Conservation (phyloP, 2,329 filamentous ascomycete species). For the Sporothrix schenckii region DNA sequence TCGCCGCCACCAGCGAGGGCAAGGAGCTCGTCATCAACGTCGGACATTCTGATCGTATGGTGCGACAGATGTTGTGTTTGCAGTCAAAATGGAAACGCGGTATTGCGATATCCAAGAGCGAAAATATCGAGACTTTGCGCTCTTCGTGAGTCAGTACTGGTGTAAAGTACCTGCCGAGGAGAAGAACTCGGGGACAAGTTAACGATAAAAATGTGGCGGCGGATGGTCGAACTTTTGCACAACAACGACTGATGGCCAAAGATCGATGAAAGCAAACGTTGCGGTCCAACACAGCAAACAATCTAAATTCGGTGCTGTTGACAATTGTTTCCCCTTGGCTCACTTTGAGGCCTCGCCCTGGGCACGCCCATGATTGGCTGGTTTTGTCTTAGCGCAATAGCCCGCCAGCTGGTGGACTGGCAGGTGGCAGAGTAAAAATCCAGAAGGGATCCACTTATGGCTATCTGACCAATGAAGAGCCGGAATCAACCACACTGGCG, state of each 20-base stretch:
- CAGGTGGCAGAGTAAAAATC: conserved; percentile 28
- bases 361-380: conserved; percentile 4
- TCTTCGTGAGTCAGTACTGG: background rate
- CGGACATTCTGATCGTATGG: conserved; percentile 64
- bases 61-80: background rate
- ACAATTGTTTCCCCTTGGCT: conserved; percentile 1
- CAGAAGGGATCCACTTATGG: conserved; percentile 8
- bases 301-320: conserved; percentile 23
- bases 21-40: conserved; percentile 90
- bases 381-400: background rate
- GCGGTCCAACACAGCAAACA: background rate
- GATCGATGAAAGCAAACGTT: background rate
- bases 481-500: background rate
- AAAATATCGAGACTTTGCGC: background rate
- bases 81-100: background rate
- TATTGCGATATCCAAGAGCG: background rate
- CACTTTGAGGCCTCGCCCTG: conserved; percentile 16
- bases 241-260: background rate
- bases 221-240: conserved; percentile 1
- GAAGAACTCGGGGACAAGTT: background rate
- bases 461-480: background rate
- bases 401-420: background rate
- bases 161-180: background rate
- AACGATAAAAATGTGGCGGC: background rate
- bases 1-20: conserved; percentile 82